phyloP scores from a whole-genome alignment of 1,284 basidiomycete genomes.

The Ceratobasidium sp. region DNA sequence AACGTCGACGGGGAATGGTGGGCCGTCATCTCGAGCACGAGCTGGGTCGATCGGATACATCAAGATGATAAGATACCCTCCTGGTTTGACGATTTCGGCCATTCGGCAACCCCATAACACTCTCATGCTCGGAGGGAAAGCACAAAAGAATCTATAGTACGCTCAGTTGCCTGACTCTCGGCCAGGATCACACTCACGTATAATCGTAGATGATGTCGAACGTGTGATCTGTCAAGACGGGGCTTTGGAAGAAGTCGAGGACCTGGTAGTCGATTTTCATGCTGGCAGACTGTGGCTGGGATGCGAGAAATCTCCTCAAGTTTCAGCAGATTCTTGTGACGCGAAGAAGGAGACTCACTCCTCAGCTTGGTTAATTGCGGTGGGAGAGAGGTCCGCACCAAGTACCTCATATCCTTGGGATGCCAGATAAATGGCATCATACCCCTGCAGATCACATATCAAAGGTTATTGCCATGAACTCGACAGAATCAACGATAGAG shows the following conservation, averaged over 20 bases:
- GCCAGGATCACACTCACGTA: conserved; percentile 64
- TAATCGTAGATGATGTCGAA: conserved; percentile 77
- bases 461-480: conserved; percentile 8
- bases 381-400: conserved; percentile 71
- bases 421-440: conserved; percentile 72
- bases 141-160: conserved; percentile 73
- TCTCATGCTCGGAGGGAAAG: conserved; percentile 70
- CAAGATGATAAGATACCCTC: conserved; percentile 72
- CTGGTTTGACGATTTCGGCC: conserved; percentile 67
- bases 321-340: background rate
- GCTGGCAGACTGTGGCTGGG: conserved; percentile 52
- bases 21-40: conserved; percentile 64
- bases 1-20: conserved; percentile 72
- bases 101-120: conserved; percentile 72
- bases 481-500: conserved; percentile 3
- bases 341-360: conserved; percentile 58
- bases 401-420: conserved; percentile 65
- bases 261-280: conserved; percentile 58
- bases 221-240: conserved; percentile 58
- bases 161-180: conserved; percentile 1
- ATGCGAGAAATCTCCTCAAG: conserved; percentile 48
- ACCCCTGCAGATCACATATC: conserved; percentile 64
- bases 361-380: conserved; percentile 66
- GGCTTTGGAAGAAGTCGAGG: conserved; percentile 68
- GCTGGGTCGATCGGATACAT: conserved; percentile 66